Evolutionary conservation across 2,329 filamentous ascomycete species (phyloP).

Genomic region (Lachnellula suecica): DNA sequence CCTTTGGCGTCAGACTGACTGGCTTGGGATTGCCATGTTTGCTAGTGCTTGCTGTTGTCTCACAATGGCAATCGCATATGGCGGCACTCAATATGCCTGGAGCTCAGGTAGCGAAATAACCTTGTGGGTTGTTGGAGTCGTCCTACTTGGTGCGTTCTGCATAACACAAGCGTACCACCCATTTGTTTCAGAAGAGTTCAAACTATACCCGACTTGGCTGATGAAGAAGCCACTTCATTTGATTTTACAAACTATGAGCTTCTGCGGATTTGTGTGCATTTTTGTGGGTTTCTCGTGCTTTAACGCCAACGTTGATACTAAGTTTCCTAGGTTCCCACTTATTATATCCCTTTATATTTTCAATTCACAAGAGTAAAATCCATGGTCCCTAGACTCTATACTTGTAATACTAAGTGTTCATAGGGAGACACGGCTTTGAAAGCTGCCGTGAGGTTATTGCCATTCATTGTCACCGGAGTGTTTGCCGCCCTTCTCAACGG

Average conservation of each 20-base stretch:
- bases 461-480: slow-evolving; percentile 36
- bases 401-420: no score
- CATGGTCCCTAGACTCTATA: no score
- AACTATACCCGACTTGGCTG: no score
- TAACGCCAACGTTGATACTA: no score
- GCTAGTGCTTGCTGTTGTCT: slow-evolving; percentile 34
- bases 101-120: slow-evolving; percentile 29
- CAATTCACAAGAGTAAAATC: no score
- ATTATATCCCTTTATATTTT: no score
- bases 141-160: slow-evolving; percentile 41
- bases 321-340: no score
- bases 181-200: no score
- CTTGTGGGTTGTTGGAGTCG: slow-evolving; percentile 41
- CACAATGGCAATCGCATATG: slow-evolving; percentile 36
- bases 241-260: no score
- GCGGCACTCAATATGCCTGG: slow-evolving; percentile 33
- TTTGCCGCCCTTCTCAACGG: slow-evolving; percentile 36
- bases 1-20: slow-evolving; percentile 27
- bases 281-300: no score
- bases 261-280: no score
- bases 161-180: slow-evolving; percentile 40
- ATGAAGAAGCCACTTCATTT: no score
- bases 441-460: slow-evolving; percentile 37
- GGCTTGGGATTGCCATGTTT: slow-evolving; percentile 30
- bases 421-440: slow-evolving; percentile 49